Evolutionary conservation across 192 early-diverging fungal genomes (phyloP).

Genomic region (Backusella psychrophila): DNA sequence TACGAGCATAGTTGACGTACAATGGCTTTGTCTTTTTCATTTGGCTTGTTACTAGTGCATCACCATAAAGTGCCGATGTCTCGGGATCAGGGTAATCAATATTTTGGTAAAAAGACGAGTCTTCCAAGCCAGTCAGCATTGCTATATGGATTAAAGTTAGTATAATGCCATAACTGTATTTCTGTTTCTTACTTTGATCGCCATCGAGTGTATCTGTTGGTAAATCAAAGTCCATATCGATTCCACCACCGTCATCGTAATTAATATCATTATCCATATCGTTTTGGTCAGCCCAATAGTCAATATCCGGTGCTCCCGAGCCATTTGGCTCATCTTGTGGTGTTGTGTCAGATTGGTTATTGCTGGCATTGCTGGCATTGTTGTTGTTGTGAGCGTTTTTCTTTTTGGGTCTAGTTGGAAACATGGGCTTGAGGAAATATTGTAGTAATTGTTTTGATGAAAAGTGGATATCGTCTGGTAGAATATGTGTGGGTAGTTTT

Average conservation of each 20-base stretch:
- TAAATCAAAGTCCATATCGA: slow-evolving; percentile 31
- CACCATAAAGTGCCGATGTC: slow-evolving; percentile 31
- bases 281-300: slow-evolving; percentile 44
- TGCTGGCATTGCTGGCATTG: not conserved
- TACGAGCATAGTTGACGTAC: slow-evolving; percentile 77
- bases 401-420: slow-evolving; percentile 23
- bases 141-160: not conserved
- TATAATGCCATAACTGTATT: not conserved
- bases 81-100: slow-evolving; percentile 38
- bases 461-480: slow-evolving; percentile 84
- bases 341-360: not conserved
- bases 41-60: slow-evolving; percentile 29
- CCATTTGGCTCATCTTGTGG: slow-evolving; percentile 6
- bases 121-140: slow-evolving; percentile 26
- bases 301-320: slow-evolving; percentile 31
- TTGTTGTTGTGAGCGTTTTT: not conserved
- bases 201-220: slow-evolving; percentile 24
- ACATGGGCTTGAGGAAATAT: slow-evolving; percentile 49
- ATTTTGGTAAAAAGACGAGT: slow-evolving; percentile 40
- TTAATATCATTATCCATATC: not conserved
- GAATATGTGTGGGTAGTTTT: slow-evolving; percentile 57
- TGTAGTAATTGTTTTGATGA: slow-evolving; percentile 52
- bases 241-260: not conserved
- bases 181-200: slow-evolving; percentile 19
- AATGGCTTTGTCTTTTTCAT: slow-evolving; percentile 65